Percentiles rank a stretch among this genome's conserved stretches.
Conservation (phyloP, 2,329 filamentous ascomycete genomes). For the Beauveria sp. region DNA sequence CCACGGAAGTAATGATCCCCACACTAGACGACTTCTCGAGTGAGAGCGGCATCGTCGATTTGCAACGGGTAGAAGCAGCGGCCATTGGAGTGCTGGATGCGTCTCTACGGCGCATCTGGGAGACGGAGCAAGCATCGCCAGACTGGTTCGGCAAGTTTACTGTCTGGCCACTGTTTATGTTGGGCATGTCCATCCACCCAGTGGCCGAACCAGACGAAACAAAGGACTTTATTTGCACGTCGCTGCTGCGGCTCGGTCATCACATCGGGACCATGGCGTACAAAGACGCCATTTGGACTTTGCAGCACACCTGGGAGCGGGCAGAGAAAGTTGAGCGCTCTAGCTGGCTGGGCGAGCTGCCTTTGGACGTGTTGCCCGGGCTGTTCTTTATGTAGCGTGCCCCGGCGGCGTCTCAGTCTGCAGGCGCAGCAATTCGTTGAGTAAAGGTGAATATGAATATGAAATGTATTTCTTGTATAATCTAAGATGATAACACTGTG, state of each 20-base stretch:
- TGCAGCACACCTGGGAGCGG: constrained; percentile 2
- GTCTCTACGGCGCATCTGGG: constrained; percentile 7
- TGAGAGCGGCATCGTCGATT: not conserved
- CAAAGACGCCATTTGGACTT: constrained; percentile 5
- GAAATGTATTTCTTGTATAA: not conserved
- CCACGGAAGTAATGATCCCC: no score
- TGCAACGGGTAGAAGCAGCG: not conserved
- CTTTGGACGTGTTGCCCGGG: constrained; percentile 3
- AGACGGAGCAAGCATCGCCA: not conserved
- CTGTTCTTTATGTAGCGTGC: constrained; percentile 5
- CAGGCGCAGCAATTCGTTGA: not conserved
- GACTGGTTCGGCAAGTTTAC: constrained; percentile 12
- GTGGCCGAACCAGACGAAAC: not conserved
- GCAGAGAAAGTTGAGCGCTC: not conserved
- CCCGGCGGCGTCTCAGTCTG: not conserved
- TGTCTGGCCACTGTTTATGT: constrained; percentile 9
- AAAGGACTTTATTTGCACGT: constrained; percentile 2
- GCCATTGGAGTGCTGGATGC: not conserved
- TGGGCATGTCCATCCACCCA: constrained; percentile 6
- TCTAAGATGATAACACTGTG: constrained; percentile 1
- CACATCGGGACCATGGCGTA: constrained; percentile 6
- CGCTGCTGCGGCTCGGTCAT: constrained; percentile 1
- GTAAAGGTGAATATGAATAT: not conserved
- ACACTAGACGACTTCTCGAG: not conserved
- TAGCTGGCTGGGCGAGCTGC: not conserved